These are phyloP conservation scores for Pythium aphanidermatum DNA, from an alignment of 352 stramenopile genomes.

Conservation along the genomic window DNA sequence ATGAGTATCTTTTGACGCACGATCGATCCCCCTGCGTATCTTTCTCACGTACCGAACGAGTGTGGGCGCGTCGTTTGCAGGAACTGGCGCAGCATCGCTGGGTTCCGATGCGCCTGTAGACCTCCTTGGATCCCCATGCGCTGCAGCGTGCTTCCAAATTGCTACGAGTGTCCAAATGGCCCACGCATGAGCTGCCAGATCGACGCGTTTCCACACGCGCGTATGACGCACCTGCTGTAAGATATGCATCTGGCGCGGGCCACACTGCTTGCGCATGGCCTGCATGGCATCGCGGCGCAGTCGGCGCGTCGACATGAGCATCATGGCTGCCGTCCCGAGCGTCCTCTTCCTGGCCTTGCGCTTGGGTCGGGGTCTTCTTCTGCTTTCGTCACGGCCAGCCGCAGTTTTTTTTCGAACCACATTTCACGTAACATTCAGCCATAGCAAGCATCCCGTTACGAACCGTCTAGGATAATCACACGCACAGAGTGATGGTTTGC, in stretches of 20 bases:
- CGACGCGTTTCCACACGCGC: too few relatives aligned
- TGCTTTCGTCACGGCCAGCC: constrained; percentile 16
- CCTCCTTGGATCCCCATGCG: constrained; percentile 39
- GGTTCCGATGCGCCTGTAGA: constrained; percentile 29
- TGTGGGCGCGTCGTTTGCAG: constrained; percentile 50
- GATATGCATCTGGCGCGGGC: constrained; percentile 55
- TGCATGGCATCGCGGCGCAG: constrained; percentile 50
- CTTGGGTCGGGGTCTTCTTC: constrained; percentile 22
- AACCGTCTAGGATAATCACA: not conserved
- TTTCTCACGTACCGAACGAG: constrained; percentile 37
- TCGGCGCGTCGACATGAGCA: constrained; percentile 51
- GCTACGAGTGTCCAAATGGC: constrained; percentile 23
- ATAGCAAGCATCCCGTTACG: constrained; percentile 8
- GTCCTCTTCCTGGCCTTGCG: constrained; percentile 3
- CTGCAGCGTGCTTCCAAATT: constrained; percentile 56
- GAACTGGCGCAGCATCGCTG: constrained; percentile 32
- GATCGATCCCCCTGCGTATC: too few relatives aligned
- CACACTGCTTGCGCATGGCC: constrained; percentile 46
- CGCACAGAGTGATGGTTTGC: constrained; percentile 8
- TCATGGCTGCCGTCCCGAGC: constrained; percentile 11
- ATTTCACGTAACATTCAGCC: constrained; percentile 1
- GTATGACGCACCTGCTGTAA: constrained; percentile 56
- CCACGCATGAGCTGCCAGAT: not conserved
- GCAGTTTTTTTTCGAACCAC: constrained; percentile 9
- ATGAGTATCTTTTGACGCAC: not conserved